Evolutionary conservation across 768 basidiomycete species (phyloP).

Genomic region (Russula olivacea): DNA sequence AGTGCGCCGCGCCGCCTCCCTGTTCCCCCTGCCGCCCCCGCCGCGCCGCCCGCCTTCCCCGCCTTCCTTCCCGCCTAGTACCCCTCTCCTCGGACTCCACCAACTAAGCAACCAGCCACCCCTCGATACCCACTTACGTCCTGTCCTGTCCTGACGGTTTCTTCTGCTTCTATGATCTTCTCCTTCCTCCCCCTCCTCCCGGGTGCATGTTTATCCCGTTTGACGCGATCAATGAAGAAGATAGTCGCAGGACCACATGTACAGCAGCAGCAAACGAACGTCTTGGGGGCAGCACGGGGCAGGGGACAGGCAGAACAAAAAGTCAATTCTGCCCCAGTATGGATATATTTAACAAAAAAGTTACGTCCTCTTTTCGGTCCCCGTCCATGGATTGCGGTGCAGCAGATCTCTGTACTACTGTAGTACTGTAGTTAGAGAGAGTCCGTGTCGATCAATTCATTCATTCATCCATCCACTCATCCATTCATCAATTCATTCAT

Average conservation of each 20-base stretch:
- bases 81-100: too few relatives aligned
- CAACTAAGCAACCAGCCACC: neutral
- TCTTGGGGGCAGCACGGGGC: too few relatives aligned
- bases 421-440: too few relatives aligned
- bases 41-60: too few relatives aligned
- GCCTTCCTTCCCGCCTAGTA: too few relatives aligned
- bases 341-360: conserved; percentile 11
- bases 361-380: conserved; percentile 9
- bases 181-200: too few relatives aligned
- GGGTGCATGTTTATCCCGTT: too few relatives aligned
- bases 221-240: too few relatives aligned
- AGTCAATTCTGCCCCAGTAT: conserved; percentile 11
- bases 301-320: neutral
- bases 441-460: conserved; percentile 1
- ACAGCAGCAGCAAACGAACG: too few relatives aligned
- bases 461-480: too few relatives aligned
- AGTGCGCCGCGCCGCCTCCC: neutral
- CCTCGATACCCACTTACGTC: neutral
- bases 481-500: too few relatives aligned
- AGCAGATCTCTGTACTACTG: neutral
- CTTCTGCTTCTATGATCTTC: neutral
- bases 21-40: neutral
- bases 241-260: too few relatives aligned
- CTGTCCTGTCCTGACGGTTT: neutral
- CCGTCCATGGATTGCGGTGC: neutral